Base-by-base conservation (phyloP, 1,139 yeast species). In the Geotrichum restrictum region DNA sequence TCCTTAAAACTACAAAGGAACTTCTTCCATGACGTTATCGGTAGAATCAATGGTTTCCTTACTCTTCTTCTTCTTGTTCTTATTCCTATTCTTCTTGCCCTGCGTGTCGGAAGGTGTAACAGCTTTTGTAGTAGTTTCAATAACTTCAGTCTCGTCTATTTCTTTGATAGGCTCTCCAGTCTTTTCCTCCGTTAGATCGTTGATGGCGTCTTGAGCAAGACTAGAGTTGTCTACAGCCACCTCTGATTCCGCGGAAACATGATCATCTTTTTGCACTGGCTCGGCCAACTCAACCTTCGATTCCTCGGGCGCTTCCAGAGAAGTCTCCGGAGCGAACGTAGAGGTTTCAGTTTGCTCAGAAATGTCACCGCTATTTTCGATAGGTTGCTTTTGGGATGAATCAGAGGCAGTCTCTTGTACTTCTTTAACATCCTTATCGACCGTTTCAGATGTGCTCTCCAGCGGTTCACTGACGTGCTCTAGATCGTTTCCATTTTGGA, bases 331-430 rank as follows among this genome's bases (percentile, higher is more conserved):
- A 33, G n/a, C 36, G n/a, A 33, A 5, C 5, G 5, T 11, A 6
- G 36, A 24, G 29, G 29, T 8, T 8, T 24, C 29, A 24, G 8
- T 8, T 24, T 24, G 29, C 29, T 22, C 42, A 7, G 31, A n/a
- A 21, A 4, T n/a, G 10, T 22, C 18, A 21, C 2, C 32, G 3
- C 29, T 53, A 50, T 48, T 55, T 42, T 48, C 60, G 52, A 14
- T 45, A 13, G 16, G 13, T 31, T 38, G 38, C 10, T 21, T 42
- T 3, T 19, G n/a, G 11, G n/a, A 18, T 44, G 55, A 37, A 27
- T 29, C 29, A 45, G 48, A 34, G 36, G 16, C 33, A 61, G 29
- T 59, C 59, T 48, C 62, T 63, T 59, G 58, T 61, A 58, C 51
- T 14, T 50, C 60, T 14, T 53, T 59, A 31, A 55, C 46, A 4